These are phyloP conservation scores for Cucurbita maxima DNA, from an alignment of 306 rosid species.

Conservation along the genomic window DNA sequence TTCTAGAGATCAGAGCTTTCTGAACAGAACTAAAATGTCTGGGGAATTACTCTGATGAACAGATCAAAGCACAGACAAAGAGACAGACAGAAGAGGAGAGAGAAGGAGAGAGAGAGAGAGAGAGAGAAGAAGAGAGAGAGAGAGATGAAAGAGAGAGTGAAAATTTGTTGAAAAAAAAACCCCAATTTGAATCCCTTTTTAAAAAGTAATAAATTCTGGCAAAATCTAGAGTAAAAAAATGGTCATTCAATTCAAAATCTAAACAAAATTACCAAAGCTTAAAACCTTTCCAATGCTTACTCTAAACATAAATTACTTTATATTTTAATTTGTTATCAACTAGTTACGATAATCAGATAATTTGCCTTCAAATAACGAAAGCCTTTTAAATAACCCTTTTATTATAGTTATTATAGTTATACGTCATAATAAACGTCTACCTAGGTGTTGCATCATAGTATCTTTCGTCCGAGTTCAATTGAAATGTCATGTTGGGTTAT, in stretches of 20 bases:
- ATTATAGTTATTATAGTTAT: background rate
- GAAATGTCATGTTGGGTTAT: background rate
- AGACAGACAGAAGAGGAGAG: background rate
- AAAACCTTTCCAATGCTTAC: background rate
- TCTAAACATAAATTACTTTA: background rate
- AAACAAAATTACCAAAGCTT: background rate
- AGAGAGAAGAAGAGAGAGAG: background rate
- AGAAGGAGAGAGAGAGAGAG: background rate
- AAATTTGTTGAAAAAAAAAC: background rate
- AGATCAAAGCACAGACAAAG: background rate
- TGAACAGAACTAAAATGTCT: background rate
- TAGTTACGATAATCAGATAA: background rate
- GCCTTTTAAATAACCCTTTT: background rate
- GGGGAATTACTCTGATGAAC: background rate
- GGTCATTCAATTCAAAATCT: too few relatives aligned
- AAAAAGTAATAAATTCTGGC: background rate
- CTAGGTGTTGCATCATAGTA: background rate
- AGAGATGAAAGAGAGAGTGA: background rate
- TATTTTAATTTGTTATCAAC: background rate
- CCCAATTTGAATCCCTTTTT: background rate
- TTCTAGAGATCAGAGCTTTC: background rate
- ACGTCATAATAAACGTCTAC: background rate
- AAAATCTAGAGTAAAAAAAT: background rate
- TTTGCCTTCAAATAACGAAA: too few relatives aligned
- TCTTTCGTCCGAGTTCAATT: background rate